phyloP scores from a whole-genome alignment of 306 rosid genomes.

The Vigna angularis region DNA sequence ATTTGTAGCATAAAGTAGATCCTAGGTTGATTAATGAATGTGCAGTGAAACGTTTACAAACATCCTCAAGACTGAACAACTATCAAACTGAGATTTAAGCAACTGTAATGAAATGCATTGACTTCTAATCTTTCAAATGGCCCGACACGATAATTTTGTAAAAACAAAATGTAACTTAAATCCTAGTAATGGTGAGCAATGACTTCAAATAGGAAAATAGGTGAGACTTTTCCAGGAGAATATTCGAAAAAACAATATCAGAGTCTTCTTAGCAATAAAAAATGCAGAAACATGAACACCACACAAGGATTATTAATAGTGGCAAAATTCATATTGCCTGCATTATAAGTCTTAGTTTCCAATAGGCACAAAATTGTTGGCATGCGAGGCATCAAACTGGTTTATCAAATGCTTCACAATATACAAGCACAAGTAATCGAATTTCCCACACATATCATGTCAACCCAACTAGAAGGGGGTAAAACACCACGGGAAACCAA shows the following conservation, averaged over 20 bases:
- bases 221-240: neutral
- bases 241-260: conserved; percentile 4
- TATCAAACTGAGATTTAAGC: conserved; percentile 6
- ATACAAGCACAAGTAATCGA: too few species aligned
- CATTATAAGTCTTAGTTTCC: too few species aligned
- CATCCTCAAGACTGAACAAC: neutral
- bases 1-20: neutral
- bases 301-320: too few species aligned
- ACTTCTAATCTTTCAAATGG: neutral
- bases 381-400: neutral
- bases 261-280: neutral
- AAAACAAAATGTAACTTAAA: conserved; percentile 3
- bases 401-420: conserved; percentile 2
- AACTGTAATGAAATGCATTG: neutral
- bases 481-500: neutral
- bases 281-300: neutral
- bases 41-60: neutral
- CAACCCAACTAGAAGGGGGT: too few species aligned
- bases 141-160: neutral
- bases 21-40: neutral
- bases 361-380: neutral
- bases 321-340: too few species aligned
- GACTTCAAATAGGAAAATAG: neutral
- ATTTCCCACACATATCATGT: too few species aligned
- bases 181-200: neutral